phyloP scores from a whole-genome alignment of 129 eudicot species.

The Apium graveolens region DNA sequence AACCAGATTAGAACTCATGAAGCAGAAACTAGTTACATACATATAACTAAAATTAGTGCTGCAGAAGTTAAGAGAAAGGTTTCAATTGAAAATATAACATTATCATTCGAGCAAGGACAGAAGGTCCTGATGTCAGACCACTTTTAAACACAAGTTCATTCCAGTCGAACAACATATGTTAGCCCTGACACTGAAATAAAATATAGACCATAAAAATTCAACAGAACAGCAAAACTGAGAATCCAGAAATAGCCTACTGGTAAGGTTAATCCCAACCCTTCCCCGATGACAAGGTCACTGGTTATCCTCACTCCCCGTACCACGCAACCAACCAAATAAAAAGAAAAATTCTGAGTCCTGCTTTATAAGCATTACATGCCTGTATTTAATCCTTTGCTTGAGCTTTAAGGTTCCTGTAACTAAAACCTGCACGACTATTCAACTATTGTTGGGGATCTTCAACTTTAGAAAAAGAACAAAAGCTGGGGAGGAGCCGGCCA shows the following conservation, averaged over 20 bases:
- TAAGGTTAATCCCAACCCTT: neutral
- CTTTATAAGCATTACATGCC: neutral
- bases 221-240: neutral
- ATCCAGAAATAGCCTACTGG: neutral
- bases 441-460: constrained; percentile 29
- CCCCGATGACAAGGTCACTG: no score
- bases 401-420: constrained; percentile 61
- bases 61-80: neutral
- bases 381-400: constrained; percentile 24
- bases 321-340: no score
- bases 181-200: neutral
- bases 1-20: neutral
- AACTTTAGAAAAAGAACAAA: constrained; percentile 62
- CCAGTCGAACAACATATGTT: neutral
- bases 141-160: neutral
- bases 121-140: neutral
- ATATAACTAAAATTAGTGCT: neutral
- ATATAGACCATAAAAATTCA: neutral
- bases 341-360: neutral
- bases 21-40: neutral
- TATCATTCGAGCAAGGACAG: neutral
- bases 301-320: neutral
- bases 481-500: constrained; percentile 40
- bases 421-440: constrained; percentile 37
- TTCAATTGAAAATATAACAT: neutral